phyloP scores from a whole-genome alignment of 148 eudicot genomes.

The Vaccinium myrtillus region DNA sequence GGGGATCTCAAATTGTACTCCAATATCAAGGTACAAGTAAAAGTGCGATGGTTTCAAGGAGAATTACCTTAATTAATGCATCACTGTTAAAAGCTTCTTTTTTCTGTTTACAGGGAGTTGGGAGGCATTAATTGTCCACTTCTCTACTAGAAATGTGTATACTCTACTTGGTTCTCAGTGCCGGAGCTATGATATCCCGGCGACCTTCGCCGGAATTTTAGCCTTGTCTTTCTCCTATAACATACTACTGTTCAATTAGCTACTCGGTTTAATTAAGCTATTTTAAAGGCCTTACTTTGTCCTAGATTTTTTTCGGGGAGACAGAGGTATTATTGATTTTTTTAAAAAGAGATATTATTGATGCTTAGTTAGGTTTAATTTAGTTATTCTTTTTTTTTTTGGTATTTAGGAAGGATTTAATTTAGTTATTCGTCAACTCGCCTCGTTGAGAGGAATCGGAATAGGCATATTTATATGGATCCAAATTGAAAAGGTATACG shows the following conservation, averaged over 20 bases:
- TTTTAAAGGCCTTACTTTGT: not conserved
- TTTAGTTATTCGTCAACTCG: no score
- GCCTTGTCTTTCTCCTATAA: not conserved
- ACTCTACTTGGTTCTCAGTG: not conserved
- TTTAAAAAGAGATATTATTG: no score
- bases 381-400: no score
- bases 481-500: no score
- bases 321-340: no score
- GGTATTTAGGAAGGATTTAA: no score
- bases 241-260: not conserved
- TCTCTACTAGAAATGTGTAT: not conserved
- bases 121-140: not conserved
- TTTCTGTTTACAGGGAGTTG: not conserved
- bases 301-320: no score
- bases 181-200: not conserved
- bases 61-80: not conserved
- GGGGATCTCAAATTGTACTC: not conserved
- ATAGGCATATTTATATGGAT: no score
- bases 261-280: not conserved
- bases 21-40: not conserved
- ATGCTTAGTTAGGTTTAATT: no score
- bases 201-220: not conserved
- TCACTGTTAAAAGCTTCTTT: not conserved
- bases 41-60: conserved; percentile 1
- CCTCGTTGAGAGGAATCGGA: no score